A percentile compares a stretch with the other conserved stretches of the same genome.
These are phyloP conservation scores for Odonthalia washingtoniensis DNA, from an alignment of 31 red algal genomes.

Conservation along the genomic window DNA sequence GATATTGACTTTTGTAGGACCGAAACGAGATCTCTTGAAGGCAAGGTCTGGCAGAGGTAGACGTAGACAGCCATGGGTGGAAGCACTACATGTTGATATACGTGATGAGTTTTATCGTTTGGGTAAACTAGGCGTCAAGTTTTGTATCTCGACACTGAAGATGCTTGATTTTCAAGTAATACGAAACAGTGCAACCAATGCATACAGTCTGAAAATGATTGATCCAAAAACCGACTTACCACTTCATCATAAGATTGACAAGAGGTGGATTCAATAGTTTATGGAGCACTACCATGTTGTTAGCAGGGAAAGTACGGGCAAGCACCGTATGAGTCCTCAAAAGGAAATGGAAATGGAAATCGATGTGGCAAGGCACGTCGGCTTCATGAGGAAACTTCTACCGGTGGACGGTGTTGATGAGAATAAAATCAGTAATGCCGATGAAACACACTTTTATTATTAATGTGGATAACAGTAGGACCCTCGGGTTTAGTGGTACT, in stretches of 20 bases:
- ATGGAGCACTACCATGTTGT: not conserved
- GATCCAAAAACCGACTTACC: not conserved
- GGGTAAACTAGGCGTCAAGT: not conserved
- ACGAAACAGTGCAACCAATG: not conserved
- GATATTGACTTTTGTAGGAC: not conserved
- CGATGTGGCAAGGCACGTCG: not conserved
- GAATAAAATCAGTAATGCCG: not conserved
- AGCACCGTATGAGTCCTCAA: not conserved
- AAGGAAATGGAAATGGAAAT: conserved; percentile 18
- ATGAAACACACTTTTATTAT: not conserved
- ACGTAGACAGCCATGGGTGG: not conserved
- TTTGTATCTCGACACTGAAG: not conserved
- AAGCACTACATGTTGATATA: not conserved
- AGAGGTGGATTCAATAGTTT: not conserved
- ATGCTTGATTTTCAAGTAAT: not conserved
- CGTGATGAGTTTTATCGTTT: not conserved
- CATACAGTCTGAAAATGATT: not conserved
- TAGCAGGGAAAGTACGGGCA: not conserved
- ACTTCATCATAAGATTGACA: not conserved
- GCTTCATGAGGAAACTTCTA: not conserved
- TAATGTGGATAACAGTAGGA: not conserved
- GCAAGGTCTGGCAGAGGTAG: not conserved
- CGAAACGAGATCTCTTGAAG: not conserved
- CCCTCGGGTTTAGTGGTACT: conserved; percentile 2
- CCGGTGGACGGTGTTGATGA: not conserved